phyloP scores from a whole-genome alignment of 1,139 yeast species.

The Diutina neorugosa region DNA sequence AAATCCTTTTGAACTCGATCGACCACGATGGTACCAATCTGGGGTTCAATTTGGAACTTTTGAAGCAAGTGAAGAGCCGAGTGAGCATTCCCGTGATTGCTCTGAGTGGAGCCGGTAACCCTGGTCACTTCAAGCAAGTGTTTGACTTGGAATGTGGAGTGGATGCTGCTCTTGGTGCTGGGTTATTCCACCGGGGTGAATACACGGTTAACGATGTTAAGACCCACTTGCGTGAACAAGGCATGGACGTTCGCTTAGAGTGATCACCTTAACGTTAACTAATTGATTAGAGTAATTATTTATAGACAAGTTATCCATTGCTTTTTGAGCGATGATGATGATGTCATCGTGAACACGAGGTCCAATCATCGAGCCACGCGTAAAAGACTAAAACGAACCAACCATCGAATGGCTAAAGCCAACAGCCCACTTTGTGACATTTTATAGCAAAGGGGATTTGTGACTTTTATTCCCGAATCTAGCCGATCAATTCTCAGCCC shows the following conservation, averaged over 20 bases:
- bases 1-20: conserved; percentile 79
- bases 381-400: too few species aligned
- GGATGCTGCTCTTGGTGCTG: conserved; percentile 97
- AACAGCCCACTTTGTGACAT: too few species aligned
- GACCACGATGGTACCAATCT: conserved; percentile 94
- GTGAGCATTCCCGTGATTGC: conserved; percentile 91
- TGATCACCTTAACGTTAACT: neutral
- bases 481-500: too few species aligned
- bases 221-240: conserved; percentile 34
- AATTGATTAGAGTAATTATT: too few species aligned
- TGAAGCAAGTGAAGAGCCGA: conserved; percentile 60
- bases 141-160: conserved; percentile 61
- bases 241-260: conserved; percentile 1
- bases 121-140: conserved; percentile 80
- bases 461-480: too few species aligned
- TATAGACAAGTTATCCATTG: too few species aligned
- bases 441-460: too few species aligned
- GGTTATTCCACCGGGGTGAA: conserved; percentile 92
- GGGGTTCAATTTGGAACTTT: conserved; percentile 81
- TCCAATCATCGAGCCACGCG: too few species aligned
- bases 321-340: too few species aligned
- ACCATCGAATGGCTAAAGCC: too few species aligned
- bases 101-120: conserved; percentile 92
- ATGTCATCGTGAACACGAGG: too few species aligned
- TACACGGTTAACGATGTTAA: conserved; percentile 81